Percentiles rank a stretch among this genome's conserved stretches.
Conservation (phyloP, 2,329 filamentous ascomycete species). For the Fusarium euwallaceae region DNA sequence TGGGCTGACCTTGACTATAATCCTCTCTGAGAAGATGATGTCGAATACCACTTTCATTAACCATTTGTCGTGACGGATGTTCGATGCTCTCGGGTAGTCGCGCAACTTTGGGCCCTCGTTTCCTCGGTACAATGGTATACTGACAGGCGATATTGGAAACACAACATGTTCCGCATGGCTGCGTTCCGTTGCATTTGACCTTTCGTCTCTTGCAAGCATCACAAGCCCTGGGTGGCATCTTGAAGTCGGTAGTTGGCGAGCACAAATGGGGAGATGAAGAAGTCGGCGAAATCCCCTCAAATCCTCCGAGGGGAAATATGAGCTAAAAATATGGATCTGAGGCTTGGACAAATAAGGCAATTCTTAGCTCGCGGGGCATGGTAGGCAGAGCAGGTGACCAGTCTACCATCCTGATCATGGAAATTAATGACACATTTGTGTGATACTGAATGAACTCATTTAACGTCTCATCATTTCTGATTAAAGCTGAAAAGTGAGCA, state of each 20-base stretch:
- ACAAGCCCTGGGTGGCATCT: background rate
- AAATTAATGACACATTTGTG: no score
- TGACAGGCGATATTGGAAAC: background rate
- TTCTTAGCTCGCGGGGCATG: background rate
- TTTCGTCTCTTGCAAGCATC: conserved; percentile 5
- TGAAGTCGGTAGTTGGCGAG: background rate
- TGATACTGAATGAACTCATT: no score
- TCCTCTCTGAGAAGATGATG: background rate
- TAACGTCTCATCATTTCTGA: no score
- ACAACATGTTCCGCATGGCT: conserved; percentile 1
- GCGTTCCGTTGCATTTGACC: conserved; percentile 2
- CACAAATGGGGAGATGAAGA: background rate
- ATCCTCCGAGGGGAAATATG: background rate
- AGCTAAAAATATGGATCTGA: background rate
- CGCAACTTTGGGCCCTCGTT: background rate
- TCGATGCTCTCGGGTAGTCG: background rate
- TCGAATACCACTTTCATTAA: background rate
- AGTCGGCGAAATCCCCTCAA: background rate
- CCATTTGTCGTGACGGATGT: background rate
- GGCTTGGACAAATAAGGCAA: background rate
- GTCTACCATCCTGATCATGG: no score
- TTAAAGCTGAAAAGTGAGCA: no score
- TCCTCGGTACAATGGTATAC: background rate
- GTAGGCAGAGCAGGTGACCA: background rate
- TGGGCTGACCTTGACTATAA: background rate